phyloP scores from a whole-genome alignment of 2,329 filamentous ascomycete genomes.

The Nemania serpens region DNA sequence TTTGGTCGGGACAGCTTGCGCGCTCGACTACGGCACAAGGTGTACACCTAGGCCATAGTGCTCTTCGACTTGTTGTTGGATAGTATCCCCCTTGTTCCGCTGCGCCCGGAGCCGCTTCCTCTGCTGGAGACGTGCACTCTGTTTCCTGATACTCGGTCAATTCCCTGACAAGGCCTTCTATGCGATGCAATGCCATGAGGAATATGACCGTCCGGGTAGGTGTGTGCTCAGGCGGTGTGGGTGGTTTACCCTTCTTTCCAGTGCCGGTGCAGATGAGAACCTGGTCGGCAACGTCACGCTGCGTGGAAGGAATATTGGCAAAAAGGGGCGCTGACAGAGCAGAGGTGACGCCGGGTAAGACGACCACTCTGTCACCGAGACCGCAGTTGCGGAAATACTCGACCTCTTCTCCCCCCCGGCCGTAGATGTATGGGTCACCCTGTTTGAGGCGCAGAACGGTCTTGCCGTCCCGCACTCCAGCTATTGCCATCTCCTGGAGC shows the following conservation, averaged over 20 bases:
- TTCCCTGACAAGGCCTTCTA: conserved; percentile 73
- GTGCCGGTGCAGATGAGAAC: conserved; percentile 96
- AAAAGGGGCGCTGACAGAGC: conserved; percentile 87
- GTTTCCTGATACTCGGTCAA: conserved; percentile 57
- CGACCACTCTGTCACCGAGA: conserved; percentile 64
- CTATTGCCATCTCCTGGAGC: conserved; percentile 77
- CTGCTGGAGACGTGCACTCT: conserved; percentile 38
- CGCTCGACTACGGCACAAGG: conserved; percentile 93
- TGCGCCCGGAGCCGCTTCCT: conserved; percentile 36
- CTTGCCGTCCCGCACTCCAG: conserved; percentile 67
- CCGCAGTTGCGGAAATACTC: conserved; percentile 78
- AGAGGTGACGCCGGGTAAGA: conserved; percentile 89
- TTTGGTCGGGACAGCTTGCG: conserved; percentile 91
- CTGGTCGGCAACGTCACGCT: conserved; percentile 88
- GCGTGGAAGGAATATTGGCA: conserved; percentile 84
- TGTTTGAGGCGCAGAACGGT: conserved; percentile 91
- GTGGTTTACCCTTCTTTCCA: conserved; percentile 83
- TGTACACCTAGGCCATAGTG: conserved; percentile 73
- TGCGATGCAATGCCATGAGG: conserved; percentile 90
- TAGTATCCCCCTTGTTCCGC: conserved; percentile 22
- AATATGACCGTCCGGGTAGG: conserved; percentile 84
- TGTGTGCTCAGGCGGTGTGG: conserved; percentile 80
- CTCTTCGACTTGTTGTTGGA: conserved; percentile 13
- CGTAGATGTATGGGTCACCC: conserved; percentile 95
- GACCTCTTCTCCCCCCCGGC: conserved; percentile 90